phyloP scores from a whole-genome alignment of 805 yeast genomes.

The Ogataea ganodermae region DNA sequence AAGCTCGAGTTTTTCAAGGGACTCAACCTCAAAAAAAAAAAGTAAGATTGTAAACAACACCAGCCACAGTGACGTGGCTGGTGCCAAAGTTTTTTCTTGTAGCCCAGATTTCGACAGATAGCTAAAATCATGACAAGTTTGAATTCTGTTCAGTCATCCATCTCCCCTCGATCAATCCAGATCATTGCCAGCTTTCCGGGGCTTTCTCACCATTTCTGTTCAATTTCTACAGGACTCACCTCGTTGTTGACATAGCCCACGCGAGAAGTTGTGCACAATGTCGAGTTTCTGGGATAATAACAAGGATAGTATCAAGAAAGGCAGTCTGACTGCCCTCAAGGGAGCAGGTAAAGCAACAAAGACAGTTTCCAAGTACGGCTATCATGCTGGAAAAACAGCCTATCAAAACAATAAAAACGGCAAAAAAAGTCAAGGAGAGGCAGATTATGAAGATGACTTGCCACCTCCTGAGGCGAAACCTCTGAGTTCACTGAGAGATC shows the following conservation, averaged over 20 bases:
- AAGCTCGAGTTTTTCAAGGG: too few species aligned
- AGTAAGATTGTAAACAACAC: background rate
- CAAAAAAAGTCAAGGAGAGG: constrained; percentile 22
- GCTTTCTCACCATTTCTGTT: too few species aligned
- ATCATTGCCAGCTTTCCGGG: background rate
- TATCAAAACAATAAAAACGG: constrained; percentile 44
- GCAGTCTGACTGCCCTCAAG: constrained; percentile 48
- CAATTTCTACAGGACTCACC: too few species aligned
- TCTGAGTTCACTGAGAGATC: constrained; percentile 26
- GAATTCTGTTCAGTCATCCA: background rate
- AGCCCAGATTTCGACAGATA: background rate
- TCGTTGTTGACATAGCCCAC: too few species aligned
- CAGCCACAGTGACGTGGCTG: background rate
- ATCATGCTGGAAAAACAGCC: constrained; percentile 46
- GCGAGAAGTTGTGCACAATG: too few species aligned
- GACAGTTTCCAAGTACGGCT: constrained; percentile 49
- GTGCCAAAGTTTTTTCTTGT: background rate
- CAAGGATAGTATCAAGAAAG: constrained; percentile 52
- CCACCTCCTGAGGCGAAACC: constrained; percentile 23
- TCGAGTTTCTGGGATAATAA: constrained; percentile 50
- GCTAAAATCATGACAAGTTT: background rate
- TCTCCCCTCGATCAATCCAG: background rate
- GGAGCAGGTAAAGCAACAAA: constrained; percentile 55
- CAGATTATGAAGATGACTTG: constrained; percentile 17
- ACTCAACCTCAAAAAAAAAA: background rate